Conservation (phyloP, 1,284 basidiomycete genomes). For the Boletus albobrunnescens region DNA sequence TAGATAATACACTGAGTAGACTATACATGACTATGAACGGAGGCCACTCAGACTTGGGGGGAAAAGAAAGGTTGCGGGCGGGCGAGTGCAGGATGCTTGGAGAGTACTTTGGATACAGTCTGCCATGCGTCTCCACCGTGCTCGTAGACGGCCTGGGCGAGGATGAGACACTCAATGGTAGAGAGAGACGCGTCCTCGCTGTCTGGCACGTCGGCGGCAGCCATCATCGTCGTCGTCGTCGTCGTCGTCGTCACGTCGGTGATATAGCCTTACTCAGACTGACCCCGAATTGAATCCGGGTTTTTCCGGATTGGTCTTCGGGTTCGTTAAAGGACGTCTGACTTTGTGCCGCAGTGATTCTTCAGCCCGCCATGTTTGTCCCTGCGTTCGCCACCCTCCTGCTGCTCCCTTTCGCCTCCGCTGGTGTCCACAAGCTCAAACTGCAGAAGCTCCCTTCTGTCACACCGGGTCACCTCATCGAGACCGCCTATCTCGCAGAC, state of each 20-base stretch:
- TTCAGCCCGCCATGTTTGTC: slow-evolving; percentile 60
- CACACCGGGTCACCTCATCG: slow-evolving; percentile 60
- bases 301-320: slow-evolving; percentile 14
- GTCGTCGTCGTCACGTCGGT: slow-evolving; percentile 14
- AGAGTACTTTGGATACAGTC: slow-evolving; percentile 61
- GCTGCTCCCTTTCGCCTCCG: slow-evolving; percentile 68
- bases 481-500: slow-evolving; percentile 79
- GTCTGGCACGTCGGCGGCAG: slow-evolving; percentile 8
- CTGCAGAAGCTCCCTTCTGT: slow-evolving; percentile 76
- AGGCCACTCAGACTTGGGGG: slow-evolving; percentile 47
- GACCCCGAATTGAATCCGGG: slow-evolving; percentile 20
- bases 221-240: slow-evolving; percentile 8
- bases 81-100: slow-evolving; percentile 61
- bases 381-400: slow-evolving; percentile 53
- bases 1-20: slow-evolving; percentile 34
- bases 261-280: background rate
- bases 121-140: slow-evolving; percentile 75
- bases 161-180: slow-evolving; percentile 64
- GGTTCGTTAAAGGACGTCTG: slow-evolving; percentile 14
- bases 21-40: slow-evolving; percentile 12
- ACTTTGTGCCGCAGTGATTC: slow-evolving; percentile 23
- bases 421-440: slow-evolving; percentile 78
- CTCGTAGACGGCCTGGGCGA: slow-evolving; percentile 84
- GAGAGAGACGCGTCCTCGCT: slow-evolving; percentile 32
- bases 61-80: slow-evolving; percentile 66